Percentiles rank a stretch among this genome's conserved stretches.
phyloP scores from a whole-genome alignment of 1,284 basidiomycete species.

The Cutaneotrichosporon sp. region DNA sequence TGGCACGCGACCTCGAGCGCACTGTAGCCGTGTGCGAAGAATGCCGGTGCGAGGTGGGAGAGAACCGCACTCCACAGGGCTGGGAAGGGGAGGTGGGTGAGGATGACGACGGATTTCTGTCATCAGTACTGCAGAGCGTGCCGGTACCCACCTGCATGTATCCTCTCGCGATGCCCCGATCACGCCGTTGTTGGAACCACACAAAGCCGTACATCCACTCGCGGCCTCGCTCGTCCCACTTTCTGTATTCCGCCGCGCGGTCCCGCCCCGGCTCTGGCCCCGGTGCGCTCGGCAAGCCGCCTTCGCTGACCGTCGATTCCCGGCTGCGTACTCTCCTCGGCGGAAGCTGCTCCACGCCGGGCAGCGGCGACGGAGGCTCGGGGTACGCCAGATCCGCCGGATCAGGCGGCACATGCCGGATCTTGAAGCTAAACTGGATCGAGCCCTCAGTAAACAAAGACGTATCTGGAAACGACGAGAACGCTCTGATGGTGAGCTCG shows the following conservation, averaged over 20 bases:
- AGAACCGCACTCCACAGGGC: conserved; percentile 70
- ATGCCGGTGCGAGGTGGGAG: conserved; percentile 68
- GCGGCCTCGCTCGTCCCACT: conserved; percentile 43
- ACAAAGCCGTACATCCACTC: conserved; percentile 71
- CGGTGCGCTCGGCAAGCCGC: neutral
- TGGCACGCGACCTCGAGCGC: conserved; percentile 82
- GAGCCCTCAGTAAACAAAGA: conserved; percentile 61
- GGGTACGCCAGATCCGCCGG: conserved; percentile 27
- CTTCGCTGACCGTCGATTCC: neutral
- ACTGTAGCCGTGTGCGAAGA: conserved; percentile 65
- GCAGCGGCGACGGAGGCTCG: conserved; percentile 43
- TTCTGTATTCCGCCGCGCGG: conserved; percentile 43
- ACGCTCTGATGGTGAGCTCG: conserved; percentile 63
- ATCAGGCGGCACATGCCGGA: conserved; percentile 54
- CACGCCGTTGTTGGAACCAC: conserved; percentile 69
- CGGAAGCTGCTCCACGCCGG: conserved; percentile 12
- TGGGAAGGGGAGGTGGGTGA: conserved; percentile 78
- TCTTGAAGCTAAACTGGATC: conserved; percentile 49
- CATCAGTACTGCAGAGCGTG: conserved; percentile 4
- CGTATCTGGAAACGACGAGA: conserved; percentile 91
- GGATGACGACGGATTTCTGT: conserved; percentile 76
- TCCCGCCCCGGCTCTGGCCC: conserved; percentile 17
- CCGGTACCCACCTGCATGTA: conserved; percentile 67
- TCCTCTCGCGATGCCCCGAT: conserved; percentile 67
- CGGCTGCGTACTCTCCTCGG: neutral